A percentile compares a stretch with the other conserved stretches of the same genome.
Evolutionary conservation across 148 eudicot species (phyloP).

Genomic region (Polygonum maritimum): DNA sequence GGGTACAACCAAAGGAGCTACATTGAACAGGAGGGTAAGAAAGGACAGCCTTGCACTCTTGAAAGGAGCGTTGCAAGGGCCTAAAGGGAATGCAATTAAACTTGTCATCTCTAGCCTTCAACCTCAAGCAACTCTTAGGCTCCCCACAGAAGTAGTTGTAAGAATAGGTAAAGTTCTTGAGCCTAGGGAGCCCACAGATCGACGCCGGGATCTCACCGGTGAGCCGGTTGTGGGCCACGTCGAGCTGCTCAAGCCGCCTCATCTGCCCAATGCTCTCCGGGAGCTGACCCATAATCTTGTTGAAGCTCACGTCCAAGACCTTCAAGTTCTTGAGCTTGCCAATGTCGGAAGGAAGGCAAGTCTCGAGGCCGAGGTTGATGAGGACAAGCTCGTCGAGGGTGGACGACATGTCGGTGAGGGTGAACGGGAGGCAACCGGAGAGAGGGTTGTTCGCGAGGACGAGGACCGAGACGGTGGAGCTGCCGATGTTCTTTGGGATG

Average conservation of each 20-base stretch:
- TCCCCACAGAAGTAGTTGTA: conserved; percentile 63
- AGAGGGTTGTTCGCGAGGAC: conserved; percentile 26
- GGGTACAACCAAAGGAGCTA: conserved; percentile 24
- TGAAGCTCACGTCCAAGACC: conserved; percentile 14
- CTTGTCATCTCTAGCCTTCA: conserved; percentile 23
- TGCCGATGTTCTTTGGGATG: conserved; percentile 19
- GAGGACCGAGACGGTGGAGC: conserved; percentile 19
- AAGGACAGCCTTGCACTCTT: conserved; percentile 43
- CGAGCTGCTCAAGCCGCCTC: conserved; percentile 58
- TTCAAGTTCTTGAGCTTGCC: conserved; percentile 9
- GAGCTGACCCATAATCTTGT: conserved; percentile 43
- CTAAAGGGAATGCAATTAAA: conserved; percentile 51
- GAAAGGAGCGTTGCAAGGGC: conserved; percentile 31
- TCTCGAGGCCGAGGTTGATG: conserved; percentile 14
- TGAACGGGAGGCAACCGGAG: conserved; percentile 19
- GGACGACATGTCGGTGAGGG: conserved; percentile 14
- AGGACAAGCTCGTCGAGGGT: conserved; percentile 22
- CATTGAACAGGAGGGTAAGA: conserved; percentile 32
- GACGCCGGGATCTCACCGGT: conserved; percentile 52
- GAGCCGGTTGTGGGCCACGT: conserved; percentile 65
- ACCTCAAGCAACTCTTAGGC: conserved; percentile 37
- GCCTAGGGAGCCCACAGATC: conserved; percentile 44
- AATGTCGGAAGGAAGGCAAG: conserved; percentile 22
- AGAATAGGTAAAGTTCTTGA: conserved; percentile 67
- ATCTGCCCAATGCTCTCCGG: conserved; percentile 32